phyloP scores from a whole-genome alignment of 257 asterid species.

The Rhazya stricta region DNA sequence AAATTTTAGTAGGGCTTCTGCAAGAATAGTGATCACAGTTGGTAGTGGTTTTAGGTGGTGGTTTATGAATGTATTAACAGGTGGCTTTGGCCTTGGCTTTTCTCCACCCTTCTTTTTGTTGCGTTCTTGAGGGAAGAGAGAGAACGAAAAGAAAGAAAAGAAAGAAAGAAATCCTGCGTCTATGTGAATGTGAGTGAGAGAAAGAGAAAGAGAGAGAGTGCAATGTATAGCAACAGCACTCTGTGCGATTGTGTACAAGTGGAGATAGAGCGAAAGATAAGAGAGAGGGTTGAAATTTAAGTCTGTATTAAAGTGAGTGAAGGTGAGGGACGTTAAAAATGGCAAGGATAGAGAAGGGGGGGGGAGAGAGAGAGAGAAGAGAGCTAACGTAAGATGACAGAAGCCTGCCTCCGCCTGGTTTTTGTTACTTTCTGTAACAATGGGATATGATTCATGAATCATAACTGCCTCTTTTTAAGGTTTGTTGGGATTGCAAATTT shows the following conservation, averaged over 20 bases:
- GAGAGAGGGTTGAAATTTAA: constrained; percentile 10
- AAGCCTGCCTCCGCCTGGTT: constrained; percentile 23
- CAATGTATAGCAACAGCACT: background rate
- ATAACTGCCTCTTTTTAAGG: constrained; percentile 33
- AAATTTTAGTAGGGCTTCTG: constrained; percentile 21
- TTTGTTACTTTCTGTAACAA: constrained; percentile 32
- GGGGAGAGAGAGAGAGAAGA: background rate
- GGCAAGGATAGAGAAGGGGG: background rate
- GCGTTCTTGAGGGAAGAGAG: constrained; percentile 15
- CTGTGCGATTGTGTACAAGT: background rate
- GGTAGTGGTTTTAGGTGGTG: constrained; percentile 44
- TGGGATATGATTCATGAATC: constrained; percentile 44
- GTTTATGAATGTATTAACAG: constrained; percentile 38
- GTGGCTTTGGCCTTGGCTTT: constrained; percentile 41
- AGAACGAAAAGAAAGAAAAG: no score
- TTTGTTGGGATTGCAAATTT: constrained; percentile 46
- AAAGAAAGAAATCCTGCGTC: background rate
- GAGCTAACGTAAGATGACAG: constrained; percentile 35
- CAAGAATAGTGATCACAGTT: constrained; percentile 31
- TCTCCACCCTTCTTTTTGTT: constrained; percentile 31
- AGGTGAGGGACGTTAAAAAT: constrained; percentile 21
- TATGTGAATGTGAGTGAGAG: background rate
- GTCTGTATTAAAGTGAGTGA: constrained; percentile 17
- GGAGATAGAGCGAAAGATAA: no score
- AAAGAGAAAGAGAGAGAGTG: constrained; percentile 5